Evolutionary conservation across 2,329 filamentous ascomycete genomes (phyloP).

Genomic region (Colletotrichum truncatum): DNA sequence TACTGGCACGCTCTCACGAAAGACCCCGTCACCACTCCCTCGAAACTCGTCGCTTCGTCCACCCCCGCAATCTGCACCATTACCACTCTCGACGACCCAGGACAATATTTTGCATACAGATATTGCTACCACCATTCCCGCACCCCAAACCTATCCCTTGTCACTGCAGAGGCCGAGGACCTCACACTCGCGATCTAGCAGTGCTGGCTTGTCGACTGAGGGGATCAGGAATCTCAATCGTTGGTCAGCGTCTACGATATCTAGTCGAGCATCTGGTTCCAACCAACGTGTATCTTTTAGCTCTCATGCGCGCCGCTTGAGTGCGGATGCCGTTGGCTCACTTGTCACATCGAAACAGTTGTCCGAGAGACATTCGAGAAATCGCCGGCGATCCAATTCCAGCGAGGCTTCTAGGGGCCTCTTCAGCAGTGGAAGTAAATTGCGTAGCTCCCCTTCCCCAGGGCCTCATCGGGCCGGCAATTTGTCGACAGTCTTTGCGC

Average conservation of each 20-base stretch:
- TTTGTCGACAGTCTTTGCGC: neutral
- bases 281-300: neutral
- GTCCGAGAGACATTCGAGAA: neutral
- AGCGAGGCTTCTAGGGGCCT: neutral
- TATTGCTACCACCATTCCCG: neutral
- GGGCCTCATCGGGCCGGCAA: neutral
- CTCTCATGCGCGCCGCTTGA: slow-evolving; percentile 7
- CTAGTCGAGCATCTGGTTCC: slow-evolving; percentile 42
- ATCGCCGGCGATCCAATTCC: slow-evolving; percentile 8
- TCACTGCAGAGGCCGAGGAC: neutral
- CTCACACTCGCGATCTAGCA: slow-evolving; percentile 44
- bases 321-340: slow-evolving; percentile 1
- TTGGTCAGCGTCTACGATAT: slow-evolving; percentile 59
- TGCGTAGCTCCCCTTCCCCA: slow-evolving; percentile 1
- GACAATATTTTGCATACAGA: neutral
- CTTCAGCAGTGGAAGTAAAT: neutral
- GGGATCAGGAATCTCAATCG: slow-evolving; percentile 55
- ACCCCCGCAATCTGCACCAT: neutral
- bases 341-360: neutral
- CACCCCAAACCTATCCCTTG: too few relatives aligned
- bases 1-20: slow-evolving; percentile 1
- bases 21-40: slow-evolving; percentile 4
- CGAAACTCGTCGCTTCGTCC: slow-evolving; percentile 19
- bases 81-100: neutral
- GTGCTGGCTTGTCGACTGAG: slow-evolving; percentile 46